Evolutionary conservation across 2,329 filamentous ascomycete species (phyloP), one percentile per base, ranked within the genome.

Genomic region (Rosellinia necatrix): DNA sequence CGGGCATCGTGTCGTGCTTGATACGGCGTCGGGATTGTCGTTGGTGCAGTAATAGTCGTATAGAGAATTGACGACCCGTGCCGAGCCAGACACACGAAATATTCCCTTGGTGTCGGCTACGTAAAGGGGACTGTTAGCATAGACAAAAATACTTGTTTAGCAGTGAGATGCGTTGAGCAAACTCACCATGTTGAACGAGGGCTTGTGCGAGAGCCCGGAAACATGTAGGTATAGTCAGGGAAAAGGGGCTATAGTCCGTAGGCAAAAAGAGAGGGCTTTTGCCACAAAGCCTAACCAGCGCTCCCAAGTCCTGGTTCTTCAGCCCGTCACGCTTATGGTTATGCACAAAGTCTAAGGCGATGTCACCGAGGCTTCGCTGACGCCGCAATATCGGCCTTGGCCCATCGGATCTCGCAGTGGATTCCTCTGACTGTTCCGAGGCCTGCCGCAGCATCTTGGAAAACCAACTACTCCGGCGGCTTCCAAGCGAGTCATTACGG

Each of bases 171-270:
- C 10, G 24, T 9, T 9, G 6, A 21, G 15, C 10, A 4, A n/a
- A 54, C 75, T 66, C 66, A 83, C 82, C 81, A 68, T 87, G 73
- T 43, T 87, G 81, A 3, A 84, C 76, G 8, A 89, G 76, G 67
- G 84, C 80, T 60, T 88, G 83, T n/a, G 82, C 84, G 7, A 83
- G 85, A 8, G 86, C 86, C 40, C 86, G 83, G 44, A 89, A 77
- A 61, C 86, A 87, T 3, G 86, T 88, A 7, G 86, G 86, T 25
- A 89, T 71, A 15, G 81, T 72, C 22, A 89, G 71, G 21, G 80
- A 78, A 15, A 79, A 76, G 1, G 83, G 78, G 3, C 84, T 75
- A 63, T 86, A 83, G 49, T 85, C 83, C 3, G 75, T 62, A 1
- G 85, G 85, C 7, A 89, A 73, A 63, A 85, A 82, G 43, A 89